phyloP scores from a whole-genome alignment of 2,329 filamentous ascomycete genomes.

The Metarhizium rileyi region DNA sequence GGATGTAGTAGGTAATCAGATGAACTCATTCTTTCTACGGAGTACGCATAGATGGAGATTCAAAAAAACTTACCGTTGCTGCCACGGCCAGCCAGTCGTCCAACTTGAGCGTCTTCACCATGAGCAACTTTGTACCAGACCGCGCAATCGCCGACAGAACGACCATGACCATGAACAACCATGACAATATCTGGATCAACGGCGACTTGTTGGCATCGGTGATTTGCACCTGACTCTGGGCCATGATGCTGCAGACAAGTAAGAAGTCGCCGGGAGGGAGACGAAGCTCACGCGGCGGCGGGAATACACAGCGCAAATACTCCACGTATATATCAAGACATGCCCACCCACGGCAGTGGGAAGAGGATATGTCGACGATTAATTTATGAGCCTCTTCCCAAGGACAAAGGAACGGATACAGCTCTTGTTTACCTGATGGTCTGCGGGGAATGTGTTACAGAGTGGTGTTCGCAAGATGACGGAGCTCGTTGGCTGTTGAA shows the following conservation, averaged over 20 bases:
- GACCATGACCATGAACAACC: conserved; percentile 20
- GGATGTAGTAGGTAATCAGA: neutral
- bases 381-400: too few relatives aligned
- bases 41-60: neutral
- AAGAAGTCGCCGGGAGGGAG: neutral
- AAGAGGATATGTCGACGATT: too few relatives aligned
- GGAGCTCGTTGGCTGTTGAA: too few relatives aligned
- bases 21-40: neutral
- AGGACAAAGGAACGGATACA: too few relatives aligned
- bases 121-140: conserved; percentile 18
- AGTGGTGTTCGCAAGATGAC: too few relatives aligned
- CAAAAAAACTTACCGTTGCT: conserved; percentile 15
- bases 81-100: conserved; percentile 17
- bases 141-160: conserved; percentile 17
- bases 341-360: neutral
- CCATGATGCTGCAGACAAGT: neutral
- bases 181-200: conserved; percentile 18
- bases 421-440: too few relatives aligned
- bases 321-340: neutral
- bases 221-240: conserved; percentile 13
- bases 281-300: neutral
- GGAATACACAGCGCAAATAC: neutral
- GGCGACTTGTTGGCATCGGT: conserved; percentile 21
- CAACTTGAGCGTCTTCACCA: conserved; percentile 17
- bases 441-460: too few relatives aligned